A percentile compares a stretch with the other conserved stretches of the same genome.
Conservation (phyloP, 805 yeast species). For the Ogataea corticis region DNA sequence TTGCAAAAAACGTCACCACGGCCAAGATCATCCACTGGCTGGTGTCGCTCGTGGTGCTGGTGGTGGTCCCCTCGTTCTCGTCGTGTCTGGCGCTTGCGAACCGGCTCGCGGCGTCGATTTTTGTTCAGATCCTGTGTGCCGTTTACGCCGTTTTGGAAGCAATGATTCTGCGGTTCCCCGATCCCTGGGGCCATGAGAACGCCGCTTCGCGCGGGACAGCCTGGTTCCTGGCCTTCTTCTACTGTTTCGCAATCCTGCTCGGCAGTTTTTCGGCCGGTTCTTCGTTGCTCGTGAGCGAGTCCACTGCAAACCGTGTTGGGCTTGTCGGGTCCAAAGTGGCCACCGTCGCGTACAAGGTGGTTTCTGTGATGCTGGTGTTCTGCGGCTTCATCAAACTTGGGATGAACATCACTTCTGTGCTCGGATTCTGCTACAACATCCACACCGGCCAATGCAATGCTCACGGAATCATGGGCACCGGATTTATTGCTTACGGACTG, state of each 20-base stretch:
- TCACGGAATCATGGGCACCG: conserved; percentile 95
- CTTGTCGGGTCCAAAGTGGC: conserved; percentile 40
- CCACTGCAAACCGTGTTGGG: conserved; percentile 36
- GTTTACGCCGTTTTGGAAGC: conserved; percentile 59
- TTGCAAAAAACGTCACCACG: conserved; percentile 38
- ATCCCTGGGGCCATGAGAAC: conserved; percentile 65
- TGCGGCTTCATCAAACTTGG: conserved; percentile 80
- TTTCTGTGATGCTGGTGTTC: conserved; percentile 48
- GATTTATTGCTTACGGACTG: conserved; percentile 80
- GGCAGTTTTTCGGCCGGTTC: conserved; percentile 61
- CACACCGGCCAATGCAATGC: conserved; percentile 96
- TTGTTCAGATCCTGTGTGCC: conserved; percentile 47
- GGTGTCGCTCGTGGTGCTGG: conserved; percentile 43
- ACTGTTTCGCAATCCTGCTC: conserved; percentile 48
- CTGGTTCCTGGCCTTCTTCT: conserved; percentile 55
- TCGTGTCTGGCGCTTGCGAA: conserved; percentile 58
- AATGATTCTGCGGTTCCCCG: conserved; percentile 60
- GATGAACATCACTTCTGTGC: conserved; percentile 77
- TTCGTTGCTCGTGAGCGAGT: conserved; percentile 34
- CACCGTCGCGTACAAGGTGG: conserved; percentile 40
- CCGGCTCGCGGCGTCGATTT: conserved; percentile 42
- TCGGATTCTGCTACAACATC: conserved; percentile 81
- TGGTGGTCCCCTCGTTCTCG: conserved; percentile 58
- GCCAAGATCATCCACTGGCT: conserved; percentile 70
- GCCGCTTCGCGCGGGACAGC: conserved; percentile 66